A percentile compares a stretch with the other conserved stretches of the same genome.
Conservation (phyloP, 371 early-diverging fungal genomes). For the Apophysomyces variabilis region DNA sequence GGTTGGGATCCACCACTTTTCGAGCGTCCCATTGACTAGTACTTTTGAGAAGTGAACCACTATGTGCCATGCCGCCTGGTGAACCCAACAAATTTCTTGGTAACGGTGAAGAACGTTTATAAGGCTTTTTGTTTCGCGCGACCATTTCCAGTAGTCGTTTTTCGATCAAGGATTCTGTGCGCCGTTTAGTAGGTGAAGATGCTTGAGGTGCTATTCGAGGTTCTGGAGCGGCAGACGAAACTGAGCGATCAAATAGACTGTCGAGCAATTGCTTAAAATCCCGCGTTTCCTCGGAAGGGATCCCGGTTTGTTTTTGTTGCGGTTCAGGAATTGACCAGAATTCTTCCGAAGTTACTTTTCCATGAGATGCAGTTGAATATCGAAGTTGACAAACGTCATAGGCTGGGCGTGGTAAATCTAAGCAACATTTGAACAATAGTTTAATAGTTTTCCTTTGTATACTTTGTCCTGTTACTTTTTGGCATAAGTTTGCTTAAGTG, state of each 20-base stretch:
- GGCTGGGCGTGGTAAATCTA: too few species aligned
- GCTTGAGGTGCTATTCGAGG: not conserved
- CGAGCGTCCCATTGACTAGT: not conserved
- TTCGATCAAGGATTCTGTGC: conserved; percentile 27
- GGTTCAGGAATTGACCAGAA: not conserved
- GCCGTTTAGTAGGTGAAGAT: not conserved
- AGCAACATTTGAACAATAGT: too few species aligned
- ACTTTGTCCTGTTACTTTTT: too few species aligned
- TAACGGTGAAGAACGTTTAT: conserved; percentile 31
- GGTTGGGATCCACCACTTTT: not conserved
- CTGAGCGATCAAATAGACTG: not conserved
- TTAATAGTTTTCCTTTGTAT: too few species aligned
- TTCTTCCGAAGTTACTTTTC: not conserved
- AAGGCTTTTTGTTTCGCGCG: conserved; percentile 7
- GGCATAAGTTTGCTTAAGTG: too few species aligned
- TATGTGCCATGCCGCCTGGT: conserved; percentile 16
- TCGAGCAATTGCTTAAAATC: conserved; percentile 1
- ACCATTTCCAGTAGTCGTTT: conserved; percentile 33
- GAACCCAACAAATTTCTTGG: conserved; percentile 21
- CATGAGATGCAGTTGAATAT: not conserved
- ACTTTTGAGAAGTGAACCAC: not conserved
- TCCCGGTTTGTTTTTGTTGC: not conserved
- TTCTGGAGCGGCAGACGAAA: not conserved
- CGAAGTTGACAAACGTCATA: too few species aligned
- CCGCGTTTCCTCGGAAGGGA: not conserved